Evolutionary conservation across 345 rosid species (phyloP).

Genomic region (Sonneratia caseolaris): DNA sequence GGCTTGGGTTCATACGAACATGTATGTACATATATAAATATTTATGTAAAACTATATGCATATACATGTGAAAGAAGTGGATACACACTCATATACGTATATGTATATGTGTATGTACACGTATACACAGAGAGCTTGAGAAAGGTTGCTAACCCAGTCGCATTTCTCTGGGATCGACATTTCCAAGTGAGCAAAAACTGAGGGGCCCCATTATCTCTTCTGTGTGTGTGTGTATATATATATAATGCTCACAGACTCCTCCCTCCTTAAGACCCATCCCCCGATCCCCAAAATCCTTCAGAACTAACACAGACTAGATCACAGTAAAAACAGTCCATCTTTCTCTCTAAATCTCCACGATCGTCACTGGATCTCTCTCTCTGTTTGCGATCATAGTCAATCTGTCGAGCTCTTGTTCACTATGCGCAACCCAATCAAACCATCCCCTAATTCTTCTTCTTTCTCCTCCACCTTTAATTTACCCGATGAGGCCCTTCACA

Average conservation of each 20-base stretch:
- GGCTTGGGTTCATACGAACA: no score
- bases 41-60: no score
- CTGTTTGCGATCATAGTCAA: slow-evolving; percentile 2
- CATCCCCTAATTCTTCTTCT: slow-evolving; percentile 45
- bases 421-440: slow-evolving; percentile 52
- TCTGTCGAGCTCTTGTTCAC: not conserved
- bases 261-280: slow-evolving; percentile 14
- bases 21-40: no score
- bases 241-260: slow-evolving; percentile 17
- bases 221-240: slow-evolving; percentile 16
- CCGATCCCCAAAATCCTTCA: slow-evolving; percentile 7
- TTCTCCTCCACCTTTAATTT: slow-evolving; percentile 23
- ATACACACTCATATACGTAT: no score
- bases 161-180: slow-evolving; percentile 18
- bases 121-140: not conserved
- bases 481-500: slow-evolving; percentile 20
- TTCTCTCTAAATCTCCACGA: not conserved
- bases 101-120: no score
- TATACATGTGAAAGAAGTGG: no score
- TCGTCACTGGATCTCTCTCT: not conserved
- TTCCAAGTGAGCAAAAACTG: not conserved
- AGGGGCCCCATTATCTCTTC: slow-evolving; percentile 15
- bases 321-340: no score
- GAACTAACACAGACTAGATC: slow-evolving; percentile 3
- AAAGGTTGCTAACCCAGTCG: not conserved